A percentile compares a stretch with the other conserved stretches of the same genome.
phyloP scores from a whole-genome alignment of 345 rosid species.

The Pugionium cornutum region DNA sequence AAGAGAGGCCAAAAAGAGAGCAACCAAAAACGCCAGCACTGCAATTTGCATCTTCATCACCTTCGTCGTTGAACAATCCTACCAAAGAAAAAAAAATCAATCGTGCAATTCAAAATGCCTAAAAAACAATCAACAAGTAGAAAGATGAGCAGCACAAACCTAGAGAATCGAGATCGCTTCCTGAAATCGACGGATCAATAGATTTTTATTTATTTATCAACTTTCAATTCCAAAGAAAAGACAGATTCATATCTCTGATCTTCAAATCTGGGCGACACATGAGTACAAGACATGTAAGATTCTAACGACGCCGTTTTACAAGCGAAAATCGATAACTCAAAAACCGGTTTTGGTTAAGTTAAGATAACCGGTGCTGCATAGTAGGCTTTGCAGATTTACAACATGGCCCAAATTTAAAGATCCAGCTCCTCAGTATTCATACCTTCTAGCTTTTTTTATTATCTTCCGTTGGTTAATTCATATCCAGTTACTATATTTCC shows the following conservation, averaged over 20 bases:
- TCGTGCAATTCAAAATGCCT: neutral
- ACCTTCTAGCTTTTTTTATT: no score
- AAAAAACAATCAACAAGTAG: neutral
- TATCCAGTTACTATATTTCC: no score
- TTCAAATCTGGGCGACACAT: conserved; percentile 38
- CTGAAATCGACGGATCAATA: conserved; percentile 26
- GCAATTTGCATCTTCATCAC: conserved; percentile 36
- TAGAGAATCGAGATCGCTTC: conserved; percentile 27
- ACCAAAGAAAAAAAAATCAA: conserved; percentile 5
- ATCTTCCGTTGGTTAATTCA: no score
- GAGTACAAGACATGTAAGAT: conserved; percentile 23
- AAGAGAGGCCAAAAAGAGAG: conserved; percentile 36
- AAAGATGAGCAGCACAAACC: conserved; percentile 4
- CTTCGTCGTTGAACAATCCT: conserved; percentile 16
- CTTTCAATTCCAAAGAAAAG: conserved; percentile 4
- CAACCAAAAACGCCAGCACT: conserved; percentile 33
- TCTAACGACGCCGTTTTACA: conserved; percentile 28
- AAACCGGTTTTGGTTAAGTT: neutral
- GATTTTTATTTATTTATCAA: neutral
- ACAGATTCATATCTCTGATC: conserved; percentile 39
- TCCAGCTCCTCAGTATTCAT: no score
- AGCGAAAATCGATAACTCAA: no score
- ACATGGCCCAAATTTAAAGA: no score
- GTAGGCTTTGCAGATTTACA: no score
- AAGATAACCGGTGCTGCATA: neutral